phyloP scores from a whole-genome alignment of 805 yeast genomes.

The Komagataella pastoris region DNA sequence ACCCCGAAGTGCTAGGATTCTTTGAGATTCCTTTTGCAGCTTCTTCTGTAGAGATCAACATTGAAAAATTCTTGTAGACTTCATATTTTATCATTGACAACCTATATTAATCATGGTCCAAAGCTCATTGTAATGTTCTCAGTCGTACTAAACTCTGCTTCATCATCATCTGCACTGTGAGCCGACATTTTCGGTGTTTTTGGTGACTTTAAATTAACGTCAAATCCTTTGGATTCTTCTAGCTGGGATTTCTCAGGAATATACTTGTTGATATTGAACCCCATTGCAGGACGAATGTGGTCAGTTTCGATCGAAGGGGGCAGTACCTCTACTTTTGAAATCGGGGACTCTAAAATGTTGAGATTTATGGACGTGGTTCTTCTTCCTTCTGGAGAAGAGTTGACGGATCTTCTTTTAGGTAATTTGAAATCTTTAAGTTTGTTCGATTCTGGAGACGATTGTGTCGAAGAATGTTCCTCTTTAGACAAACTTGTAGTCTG shows the following conservation, averaged over 20 bases:
- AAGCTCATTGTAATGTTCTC: background rate
- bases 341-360: background rate
- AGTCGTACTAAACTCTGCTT: background rate
- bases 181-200: background rate
- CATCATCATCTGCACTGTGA: background rate
- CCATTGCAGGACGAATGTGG: background rate
- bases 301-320: background rate
- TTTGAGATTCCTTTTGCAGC: slow-evolving; percentile 93
- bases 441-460: background rate
- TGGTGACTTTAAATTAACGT: background rate
- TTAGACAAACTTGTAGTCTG: slow-evolving; percentile 1
- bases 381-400: slow-evolving; percentile 4
- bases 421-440: background rate
- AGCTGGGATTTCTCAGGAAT: background rate
- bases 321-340: background rate
- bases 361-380: background rate
- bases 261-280: background rate
- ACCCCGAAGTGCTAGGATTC: slow-evolving; percentile 79
- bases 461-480: background rate
- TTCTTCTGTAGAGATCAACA: slow-evolving; percentile 79
- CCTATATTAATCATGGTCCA: slow-evolving; percentile 8
- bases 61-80: slow-evolving; percentile 66
- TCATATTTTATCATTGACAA: slow-evolving; percentile 5
- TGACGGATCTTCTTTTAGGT: slow-evolving; percentile 1
- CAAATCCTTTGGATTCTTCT: background rate